phyloP scores from a whole-genome alignment of 192 early-diverging fungal genomes.

The Gorgonomyces haynaldii region DNA sequence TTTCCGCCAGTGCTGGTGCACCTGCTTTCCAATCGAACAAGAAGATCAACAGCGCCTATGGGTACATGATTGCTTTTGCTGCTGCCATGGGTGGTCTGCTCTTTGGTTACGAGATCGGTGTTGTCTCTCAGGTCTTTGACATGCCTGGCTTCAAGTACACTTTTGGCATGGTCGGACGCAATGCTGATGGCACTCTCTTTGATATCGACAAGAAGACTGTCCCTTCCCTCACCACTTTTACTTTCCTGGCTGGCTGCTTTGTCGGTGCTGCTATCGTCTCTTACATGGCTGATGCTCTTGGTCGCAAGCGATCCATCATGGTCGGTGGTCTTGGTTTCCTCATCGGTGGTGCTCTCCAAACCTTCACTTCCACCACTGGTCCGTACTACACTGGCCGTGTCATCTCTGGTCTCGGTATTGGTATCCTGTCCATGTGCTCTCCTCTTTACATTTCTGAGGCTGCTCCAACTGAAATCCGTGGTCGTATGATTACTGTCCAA shows the following conservation, averaged over 20 bases:
- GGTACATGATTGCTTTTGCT: slow-evolving; percentile 20
- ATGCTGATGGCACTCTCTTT: not conserved
- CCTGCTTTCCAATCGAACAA: too few species aligned
- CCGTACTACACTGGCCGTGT: slow-evolving; percentile 65
- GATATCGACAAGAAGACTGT: not conserved
- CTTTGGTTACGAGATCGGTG: slow-evolving; percentile 39
- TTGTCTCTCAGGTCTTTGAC: slow-evolving; percentile 28
- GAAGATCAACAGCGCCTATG: slow-evolving; percentile 1
- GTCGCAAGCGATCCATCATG: slow-evolving; percentile 27
- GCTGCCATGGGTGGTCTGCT: slow-evolving; percentile 32
- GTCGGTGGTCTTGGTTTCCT: slow-evolving; percentile 46
- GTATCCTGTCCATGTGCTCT: slow-evolving; percentile 38
- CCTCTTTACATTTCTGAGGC: slow-evolving; percentile 60
- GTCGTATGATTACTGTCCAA: slow-evolving; percentile 72
- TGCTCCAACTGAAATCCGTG: slow-evolving; percentile 71
- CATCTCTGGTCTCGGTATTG: slow-evolving; percentile 72
- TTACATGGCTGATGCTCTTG: slow-evolving; percentile 21
- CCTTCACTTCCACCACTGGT: slow-evolving; percentile 33
- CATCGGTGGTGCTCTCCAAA: slow-evolving; percentile 63
- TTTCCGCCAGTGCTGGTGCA: too few species aligned
- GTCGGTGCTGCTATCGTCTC: slow-evolving; percentile 25
- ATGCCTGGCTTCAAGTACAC: slow-evolving; percentile 20
- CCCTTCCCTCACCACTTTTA: slow-evolving; percentile 8
- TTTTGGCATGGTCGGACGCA: slow-evolving; percentile 10
- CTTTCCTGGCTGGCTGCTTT: slow-evolving; percentile 7